phyloP scores from a whole-genome alignment of 176 grass and related monocot species.

The Avena atlantica region DNA sequence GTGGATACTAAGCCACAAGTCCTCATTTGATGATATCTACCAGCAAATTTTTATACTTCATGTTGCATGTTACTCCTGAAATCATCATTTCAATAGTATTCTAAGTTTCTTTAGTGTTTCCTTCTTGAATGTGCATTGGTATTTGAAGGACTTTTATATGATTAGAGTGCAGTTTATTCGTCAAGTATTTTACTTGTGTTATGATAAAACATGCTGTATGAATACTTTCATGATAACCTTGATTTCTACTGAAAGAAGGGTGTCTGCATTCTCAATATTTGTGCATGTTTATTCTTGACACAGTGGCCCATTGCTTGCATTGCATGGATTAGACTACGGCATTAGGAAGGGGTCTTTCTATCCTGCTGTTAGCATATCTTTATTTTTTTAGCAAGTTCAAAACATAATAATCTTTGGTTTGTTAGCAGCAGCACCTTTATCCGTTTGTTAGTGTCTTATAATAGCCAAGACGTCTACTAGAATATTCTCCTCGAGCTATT shows the following conservation, averaged over 20 bases:
- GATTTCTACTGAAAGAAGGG: not conserved
- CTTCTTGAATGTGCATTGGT: not conserved
- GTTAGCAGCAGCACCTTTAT: not conserved
- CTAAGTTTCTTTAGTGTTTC: not conserved
- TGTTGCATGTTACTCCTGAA: not conserved
- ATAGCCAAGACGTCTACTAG: not conserved
- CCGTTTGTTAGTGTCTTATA: not conserved
- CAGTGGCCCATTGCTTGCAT: not conserved
- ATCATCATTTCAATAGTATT: not conserved
- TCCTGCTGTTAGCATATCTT: not conserved
- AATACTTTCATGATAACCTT: not conserved
- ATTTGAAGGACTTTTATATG: not conserved
- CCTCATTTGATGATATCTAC: constrained; percentile 5
- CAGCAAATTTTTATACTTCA: not conserved
- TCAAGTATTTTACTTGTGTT: constrained; percentile 22
- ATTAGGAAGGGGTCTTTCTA: not conserved
- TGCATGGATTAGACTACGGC: not conserved
- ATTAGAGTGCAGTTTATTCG: not conserved
- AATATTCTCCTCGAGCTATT: not conserved
- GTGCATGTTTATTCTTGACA: constrained; percentile 4
- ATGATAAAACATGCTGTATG: not conserved
- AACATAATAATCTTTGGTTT: not conserved
- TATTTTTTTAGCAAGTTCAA: not conserved
- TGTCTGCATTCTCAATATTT: not conserved
- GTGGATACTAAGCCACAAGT: constrained; percentile 5